These are phyloP conservation scores for Phalaenopsis aphrodite DNA, from an alignment of 106 monocot genomes.

Conservation along the genomic window DNA sequence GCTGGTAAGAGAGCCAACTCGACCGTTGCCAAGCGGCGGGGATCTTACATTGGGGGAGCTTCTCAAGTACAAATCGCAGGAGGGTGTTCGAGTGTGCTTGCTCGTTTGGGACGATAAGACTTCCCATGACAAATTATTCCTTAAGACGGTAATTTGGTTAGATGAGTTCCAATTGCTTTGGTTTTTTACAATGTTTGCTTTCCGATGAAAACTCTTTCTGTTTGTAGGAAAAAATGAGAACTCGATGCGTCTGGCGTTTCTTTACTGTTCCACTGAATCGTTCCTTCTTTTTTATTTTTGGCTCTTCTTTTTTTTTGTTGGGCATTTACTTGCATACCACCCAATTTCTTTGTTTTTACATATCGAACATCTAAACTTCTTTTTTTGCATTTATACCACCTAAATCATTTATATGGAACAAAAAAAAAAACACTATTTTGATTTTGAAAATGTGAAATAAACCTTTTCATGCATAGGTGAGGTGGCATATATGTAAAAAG, in stretches of 20 bases:
- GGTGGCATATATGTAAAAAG: no score
- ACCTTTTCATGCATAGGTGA: no score
- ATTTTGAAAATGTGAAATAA: no score
- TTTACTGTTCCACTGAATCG: background rate
- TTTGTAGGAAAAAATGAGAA: background rate
- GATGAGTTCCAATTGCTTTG: background rate
- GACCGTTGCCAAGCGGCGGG: constrained; percentile 19
- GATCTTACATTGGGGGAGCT: constrained; percentile 48
- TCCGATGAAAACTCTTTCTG: background rate
- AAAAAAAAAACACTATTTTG: no score
- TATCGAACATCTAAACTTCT: no score
- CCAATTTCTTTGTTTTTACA: no score
- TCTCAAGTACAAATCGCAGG: constrained; percentile 78
- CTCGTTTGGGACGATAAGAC: constrained; percentile 80
- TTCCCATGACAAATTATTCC: constrained; percentile 37
- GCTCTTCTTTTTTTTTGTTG: background rate
- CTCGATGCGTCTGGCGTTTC: background rate
- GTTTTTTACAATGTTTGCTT: background rate
- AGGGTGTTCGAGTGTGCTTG: constrained; percentile 60
- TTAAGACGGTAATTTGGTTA: constrained; percentile 40
- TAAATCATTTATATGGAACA: no score
- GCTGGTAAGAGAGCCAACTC: constrained; percentile 50
- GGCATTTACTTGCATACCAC: no score
- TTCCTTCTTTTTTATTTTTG: background rate
- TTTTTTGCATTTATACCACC: no score